phyloP scores from a whole-genome alignment of 2,329 filamentous ascomycete genomes.

The Talaromyces rugulosus region DNA sequence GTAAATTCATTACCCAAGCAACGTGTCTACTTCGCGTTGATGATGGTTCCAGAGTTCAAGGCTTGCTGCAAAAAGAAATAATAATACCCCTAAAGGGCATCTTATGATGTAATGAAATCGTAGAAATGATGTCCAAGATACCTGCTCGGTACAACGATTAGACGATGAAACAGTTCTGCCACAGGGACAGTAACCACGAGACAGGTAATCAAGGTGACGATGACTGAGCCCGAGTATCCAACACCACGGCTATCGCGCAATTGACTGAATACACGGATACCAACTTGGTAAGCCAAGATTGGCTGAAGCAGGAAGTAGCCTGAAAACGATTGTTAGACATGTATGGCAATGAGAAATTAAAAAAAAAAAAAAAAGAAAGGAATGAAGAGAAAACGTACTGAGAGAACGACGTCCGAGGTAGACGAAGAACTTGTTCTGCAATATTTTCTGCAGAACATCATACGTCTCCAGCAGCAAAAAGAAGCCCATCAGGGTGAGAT shows the following conservation, averaged over 20 bases:
- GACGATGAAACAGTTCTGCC: slow-evolving; percentile 9
- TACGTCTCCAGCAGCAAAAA: slow-evolving; percentile 40
- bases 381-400: slow-evolving; percentile 29
- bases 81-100: background rate
- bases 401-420: slow-evolving; percentile 40
- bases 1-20: background rate
- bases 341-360: background rate
- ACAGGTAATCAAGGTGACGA: slow-evolving; percentile 11
- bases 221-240: slow-evolving; percentile 5
- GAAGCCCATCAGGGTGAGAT: slow-evolving; percentile 40
- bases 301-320: slow-evolving; percentile 41
- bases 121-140: slow-evolving; percentile 12
- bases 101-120: slow-evolving; percentile 9
- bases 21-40: background rate
- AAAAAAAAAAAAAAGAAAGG: background rate
- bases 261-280: slow-evolving; percentile 24
- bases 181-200: slow-evolving; percentile 5
- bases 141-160: slow-evolving; percentile 8
- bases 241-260: background rate
- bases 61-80: background rate
- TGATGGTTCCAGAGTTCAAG: background rate
- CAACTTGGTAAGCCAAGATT: slow-evolving; percentile 39
- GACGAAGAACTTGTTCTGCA: slow-evolving; percentile 32
- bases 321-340: slow-evolving; percentile 14
- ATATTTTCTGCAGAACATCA: slow-evolving; percentile 29